Percentiles rank a stretch among this genome's conserved stretches.
These are phyloP conservation scores for Scolecobasidium constrictum DNA, from an alignment of 2,329 filamentous ascomycete species.

Conservation along the genomic window DNA sequence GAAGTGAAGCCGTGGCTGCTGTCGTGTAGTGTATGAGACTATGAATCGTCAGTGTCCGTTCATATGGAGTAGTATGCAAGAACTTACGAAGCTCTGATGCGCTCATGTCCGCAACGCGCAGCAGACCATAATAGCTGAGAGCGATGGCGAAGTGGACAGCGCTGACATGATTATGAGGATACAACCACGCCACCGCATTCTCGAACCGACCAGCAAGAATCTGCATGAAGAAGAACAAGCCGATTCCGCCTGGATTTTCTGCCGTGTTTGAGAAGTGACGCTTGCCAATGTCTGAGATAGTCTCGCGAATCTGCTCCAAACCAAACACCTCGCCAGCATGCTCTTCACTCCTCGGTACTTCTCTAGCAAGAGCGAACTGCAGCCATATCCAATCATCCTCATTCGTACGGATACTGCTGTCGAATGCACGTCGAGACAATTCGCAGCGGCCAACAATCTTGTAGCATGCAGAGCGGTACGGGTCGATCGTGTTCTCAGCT, in stretches of 20 bases:
- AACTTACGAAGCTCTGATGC: constrained; percentile 55
- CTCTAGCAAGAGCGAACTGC: constrained; percentile 52
- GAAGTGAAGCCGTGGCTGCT: constrained; percentile 80
- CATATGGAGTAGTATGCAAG: not conserved
- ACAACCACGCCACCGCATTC: constrained; percentile 82
- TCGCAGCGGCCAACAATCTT: constrained; percentile 83
- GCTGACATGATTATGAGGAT: constrained; percentile 82
- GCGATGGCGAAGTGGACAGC: constrained; percentile 91
- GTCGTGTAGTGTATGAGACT: constrained; percentile 50
- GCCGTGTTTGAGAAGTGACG: constrained; percentile 79
- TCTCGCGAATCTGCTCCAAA: constrained; percentile 60
- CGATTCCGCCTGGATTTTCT: constrained; percentile 66
- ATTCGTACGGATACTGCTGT: constrained; percentile 45
- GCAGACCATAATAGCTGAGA: constrained; percentile 76
- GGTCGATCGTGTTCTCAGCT: constrained; percentile 70
- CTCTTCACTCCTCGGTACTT: constrained; percentile 50
- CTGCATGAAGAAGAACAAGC: constrained; percentile 89
- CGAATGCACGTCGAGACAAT: constrained; percentile 44
- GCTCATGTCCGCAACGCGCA: constrained; percentile 75
- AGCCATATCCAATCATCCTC: constrained; percentile 60
- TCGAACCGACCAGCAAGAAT: constrained; percentile 88
- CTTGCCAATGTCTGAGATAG: constrained; percentile 78
- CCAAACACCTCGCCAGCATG: constrained; percentile 52
- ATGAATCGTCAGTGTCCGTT: constrained; percentile 15
- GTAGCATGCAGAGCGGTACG: constrained; percentile 94